These are phyloP conservation scores for Silybum marianum DNA, from an alignment of 129 eudicot species.

Conservation along the genomic window DNA sequence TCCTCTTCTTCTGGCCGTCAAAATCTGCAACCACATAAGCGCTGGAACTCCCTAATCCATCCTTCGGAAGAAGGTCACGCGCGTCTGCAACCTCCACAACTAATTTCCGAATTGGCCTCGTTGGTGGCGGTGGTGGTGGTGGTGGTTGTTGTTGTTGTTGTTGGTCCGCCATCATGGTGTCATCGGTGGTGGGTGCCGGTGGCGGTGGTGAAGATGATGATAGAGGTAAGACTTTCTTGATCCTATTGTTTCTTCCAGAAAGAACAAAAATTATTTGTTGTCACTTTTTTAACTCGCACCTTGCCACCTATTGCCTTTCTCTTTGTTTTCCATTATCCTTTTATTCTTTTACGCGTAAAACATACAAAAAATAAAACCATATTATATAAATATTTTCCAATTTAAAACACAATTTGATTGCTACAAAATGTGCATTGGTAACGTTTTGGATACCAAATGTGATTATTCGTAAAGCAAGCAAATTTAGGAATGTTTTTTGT, in stretches of 20 bases:
- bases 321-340: conserved; percentile 8
- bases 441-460: no score
- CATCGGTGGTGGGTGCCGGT: conserved; percentile 33
- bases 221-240: conserved; percentile 27
- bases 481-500: conserved; percentile 4
- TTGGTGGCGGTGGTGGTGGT: conserved; percentile 39
- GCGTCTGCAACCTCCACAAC: conserved; percentile 83
- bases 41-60: conserved; percentile 96
- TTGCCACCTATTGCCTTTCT: conserved; percentile 14
- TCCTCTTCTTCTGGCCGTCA: conserved; percentile 86
- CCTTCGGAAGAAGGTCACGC: conserved; percentile 89
- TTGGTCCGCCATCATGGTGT: conserved; percentile 52
- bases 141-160: conserved; percentile 43
- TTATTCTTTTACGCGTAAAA: conserved; percentile 20
- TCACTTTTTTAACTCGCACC: conserved; percentile 7
- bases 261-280: conserved; percentile 5
- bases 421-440: neutral
- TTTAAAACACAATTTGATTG: neutral
- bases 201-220: conserved; percentile 31
- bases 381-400: neutral
- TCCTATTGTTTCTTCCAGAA: conserved; percentile 15
- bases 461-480: neutral
- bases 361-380: neutral
- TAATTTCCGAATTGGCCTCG: conserved; percentile 48
- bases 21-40: conserved; percentile 90